phyloP scores from a whole-genome alignment of 2,329 filamentous ascomycete species.

The Sordariomycetes sp. region DNA sequence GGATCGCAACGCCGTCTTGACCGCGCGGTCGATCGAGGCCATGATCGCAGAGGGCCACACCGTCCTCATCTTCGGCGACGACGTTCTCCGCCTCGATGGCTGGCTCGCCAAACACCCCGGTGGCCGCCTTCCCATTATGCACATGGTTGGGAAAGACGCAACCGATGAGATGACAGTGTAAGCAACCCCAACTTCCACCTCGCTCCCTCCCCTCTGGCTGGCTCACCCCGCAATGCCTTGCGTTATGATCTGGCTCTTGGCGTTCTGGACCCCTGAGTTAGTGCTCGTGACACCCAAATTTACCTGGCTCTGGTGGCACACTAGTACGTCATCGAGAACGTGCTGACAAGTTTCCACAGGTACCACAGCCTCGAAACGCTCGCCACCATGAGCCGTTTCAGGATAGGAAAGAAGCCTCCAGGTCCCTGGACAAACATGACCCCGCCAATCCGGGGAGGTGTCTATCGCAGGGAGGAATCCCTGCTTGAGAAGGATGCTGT shows the following conservation, averaged over 20 bases:
- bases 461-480: neutral
- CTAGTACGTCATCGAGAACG: neutral
- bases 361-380: slow-evolving; percentile 45
- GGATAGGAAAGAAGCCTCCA: slow-evolving; percentile 43
- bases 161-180: slow-evolving; percentile 50
- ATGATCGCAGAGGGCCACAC: slow-evolving; percentile 43
- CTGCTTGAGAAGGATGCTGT: neutral
- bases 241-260: neutral
- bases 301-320: neutral
- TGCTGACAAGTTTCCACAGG: slow-evolving; percentile 21
- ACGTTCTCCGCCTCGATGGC: slow-evolving; percentile 41
- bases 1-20: slow-evolving; percentile 31
- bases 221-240: neutral
- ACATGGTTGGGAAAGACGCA: slow-evolving; percentile 51
- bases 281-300: neutral
- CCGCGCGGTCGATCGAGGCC: slow-evolving; percentile 32
- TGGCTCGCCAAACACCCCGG: slow-evolving; percentile 52
- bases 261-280: neutral
- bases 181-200: slow-evolving; percentile 11
- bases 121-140: slow-evolving; percentile 45
- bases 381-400: slow-evolving; percentile 46
- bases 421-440: slow-evolving; percentile 45
- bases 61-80: slow-evolving; percentile 45
- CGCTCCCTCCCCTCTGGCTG: neutral
- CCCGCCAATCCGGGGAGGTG: slow-evolving; percentile 42